Evolutionary conservation across 306 rosid genomes (phyloP), one percentile per base, ranked within the genome.

Genomic region (Fragaria vesca): DNA sequence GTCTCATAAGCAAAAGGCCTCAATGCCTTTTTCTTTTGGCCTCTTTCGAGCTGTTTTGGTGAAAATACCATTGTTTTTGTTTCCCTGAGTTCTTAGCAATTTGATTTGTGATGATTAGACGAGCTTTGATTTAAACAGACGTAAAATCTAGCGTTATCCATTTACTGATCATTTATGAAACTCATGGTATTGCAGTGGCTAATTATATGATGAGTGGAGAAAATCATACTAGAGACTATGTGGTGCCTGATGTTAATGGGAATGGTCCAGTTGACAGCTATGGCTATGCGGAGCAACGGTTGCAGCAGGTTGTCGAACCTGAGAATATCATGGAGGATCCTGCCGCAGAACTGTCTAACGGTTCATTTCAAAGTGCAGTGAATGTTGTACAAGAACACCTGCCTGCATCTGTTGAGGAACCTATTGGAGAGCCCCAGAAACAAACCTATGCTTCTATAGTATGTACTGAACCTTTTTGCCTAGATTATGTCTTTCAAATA

Each of bases 371-470:
- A 82, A 81, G 82, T 75, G 62, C 83, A 4, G 83, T 75, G 84
- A 87, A 79, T 83, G 71, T 79, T 26, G 76, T 83, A 69, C 95
- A 82, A 83, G 93, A 94, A 74, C 90, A 85, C 70, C 76, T 76
- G 43, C 86, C 87, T 68, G 81, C 85, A 50, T 79, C 96, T 73
- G 92, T 88, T 65, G 98, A 90, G 62, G 97, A 92, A 82, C 77
- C 91, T 75, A 67, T 83, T n/a, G 98, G 88, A 81, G 97, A 92
- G 88, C 97, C 94, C 61, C 97, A 88, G 78, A 95, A 91, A 87
- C 97, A 91, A 82, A 95, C 98, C 65, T 95, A 95, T 75, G 98
- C 98, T 69, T 92, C 98, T 55, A 92, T 95, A 75, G 98, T 95
- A 93, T 74, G 92, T 66, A 76, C 80, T 76, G 51, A 79, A 55